phyloP scores from a whole-genome alignment of 768 basidiomycete species.

The Chlorophyllum brunneum region DNA sequence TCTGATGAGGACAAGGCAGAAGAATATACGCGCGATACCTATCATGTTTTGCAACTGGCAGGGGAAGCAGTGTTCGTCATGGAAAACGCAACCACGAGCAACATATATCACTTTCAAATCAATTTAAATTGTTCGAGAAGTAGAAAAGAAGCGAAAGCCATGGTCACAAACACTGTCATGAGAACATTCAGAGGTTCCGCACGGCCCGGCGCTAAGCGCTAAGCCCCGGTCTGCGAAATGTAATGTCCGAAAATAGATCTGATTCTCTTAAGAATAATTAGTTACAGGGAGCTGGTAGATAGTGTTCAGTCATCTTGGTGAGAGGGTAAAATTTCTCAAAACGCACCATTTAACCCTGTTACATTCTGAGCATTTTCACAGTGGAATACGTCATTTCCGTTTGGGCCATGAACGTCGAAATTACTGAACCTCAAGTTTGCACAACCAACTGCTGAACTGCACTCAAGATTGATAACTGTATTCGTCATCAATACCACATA shows the following conservation, averaged over 20 bases:
- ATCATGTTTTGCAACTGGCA: background rate
- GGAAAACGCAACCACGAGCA: background rate
- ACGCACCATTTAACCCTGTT: conserved; percentile 31
- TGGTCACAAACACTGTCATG: conserved; percentile 11
- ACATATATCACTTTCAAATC: background rate
- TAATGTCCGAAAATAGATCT: background rate
- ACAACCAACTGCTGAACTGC: conserved; percentile 46
- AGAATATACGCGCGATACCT: background rate
- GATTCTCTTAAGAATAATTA: background rate
- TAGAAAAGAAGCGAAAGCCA: conserved; percentile 8
- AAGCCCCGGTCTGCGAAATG: background rate
- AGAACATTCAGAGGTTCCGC: background rate
- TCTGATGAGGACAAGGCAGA: background rate
- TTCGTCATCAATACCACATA: background rate
- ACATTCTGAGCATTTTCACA: conserved; percentile 44
- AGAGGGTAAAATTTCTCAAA: background rate
- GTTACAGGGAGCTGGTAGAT: conserved; percentile 23
- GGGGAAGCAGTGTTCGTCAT: background rate
- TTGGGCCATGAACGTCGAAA: conserved; percentile 36
- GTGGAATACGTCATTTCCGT: conserved; percentile 32
- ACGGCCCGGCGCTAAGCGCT: background rate
- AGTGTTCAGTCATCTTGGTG: background rate
- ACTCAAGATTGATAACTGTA: conserved; percentile 47
- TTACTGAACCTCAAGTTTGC: conserved; percentile 36
- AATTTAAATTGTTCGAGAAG: background rate